These are phyloP conservation scores for Pleurostoma richardsiae DNA, from an alignment of 2,329 filamentous ascomycete species.

Conservation along the genomic window DNA sequence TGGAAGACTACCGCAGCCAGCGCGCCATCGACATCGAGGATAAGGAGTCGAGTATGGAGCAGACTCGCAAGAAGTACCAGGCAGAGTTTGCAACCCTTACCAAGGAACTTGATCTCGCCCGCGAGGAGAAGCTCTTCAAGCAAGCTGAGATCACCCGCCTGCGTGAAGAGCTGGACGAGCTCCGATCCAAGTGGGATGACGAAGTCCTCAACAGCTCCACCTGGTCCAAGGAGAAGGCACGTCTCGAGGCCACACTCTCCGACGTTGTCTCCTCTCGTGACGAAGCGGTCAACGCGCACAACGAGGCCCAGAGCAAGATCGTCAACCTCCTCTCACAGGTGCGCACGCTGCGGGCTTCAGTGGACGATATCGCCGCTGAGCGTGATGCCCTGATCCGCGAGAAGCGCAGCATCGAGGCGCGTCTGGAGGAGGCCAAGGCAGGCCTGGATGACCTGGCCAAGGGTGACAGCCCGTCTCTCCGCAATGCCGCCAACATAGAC, in stretches of 20 bases:
- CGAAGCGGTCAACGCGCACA: slow-evolving; percentile 88
- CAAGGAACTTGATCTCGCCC: slow-evolving; percentile 88
- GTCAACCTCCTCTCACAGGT: slow-evolving; percentile 88
- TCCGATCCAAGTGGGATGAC: slow-evolving; percentile 96
- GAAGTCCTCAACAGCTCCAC: slow-evolving; percentile 96
- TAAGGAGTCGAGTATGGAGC: slow-evolving; percentile 92
- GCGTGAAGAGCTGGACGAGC: slow-evolving; percentile 91
- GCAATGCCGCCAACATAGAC: slow-evolving; percentile 84
- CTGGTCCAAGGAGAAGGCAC: slow-evolving; percentile 96
- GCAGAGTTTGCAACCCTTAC: slow-evolving; percentile 83
- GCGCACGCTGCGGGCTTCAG: slow-evolving; percentile 71
- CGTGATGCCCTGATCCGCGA: slow-evolving; percentile 80
- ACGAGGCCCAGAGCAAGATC: slow-evolving; percentile 90
- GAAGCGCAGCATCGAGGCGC: slow-evolving; percentile 82
- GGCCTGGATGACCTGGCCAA: slow-evolving; percentile 83
- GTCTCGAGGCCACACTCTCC: slow-evolving; percentile 82
- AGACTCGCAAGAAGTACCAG: slow-evolving; percentile 97
- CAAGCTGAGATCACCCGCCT: slow-evolving; percentile 82
- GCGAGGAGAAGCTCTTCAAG: slow-evolving; percentile 81
- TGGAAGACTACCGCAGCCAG: slow-evolving; percentile 94
- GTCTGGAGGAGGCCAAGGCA: slow-evolving; percentile 80
- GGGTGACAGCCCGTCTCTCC: slow-evolving; percentile 80
- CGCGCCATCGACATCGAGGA: slow-evolving; percentile 95
- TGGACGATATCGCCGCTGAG: slow-evolving; percentile 83
- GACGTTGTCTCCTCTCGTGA: slow-evolving; percentile 89